Base-by-base conservation (phyloP, 176 grass and related monocot genomes). In the Areca catechu region DNA sequence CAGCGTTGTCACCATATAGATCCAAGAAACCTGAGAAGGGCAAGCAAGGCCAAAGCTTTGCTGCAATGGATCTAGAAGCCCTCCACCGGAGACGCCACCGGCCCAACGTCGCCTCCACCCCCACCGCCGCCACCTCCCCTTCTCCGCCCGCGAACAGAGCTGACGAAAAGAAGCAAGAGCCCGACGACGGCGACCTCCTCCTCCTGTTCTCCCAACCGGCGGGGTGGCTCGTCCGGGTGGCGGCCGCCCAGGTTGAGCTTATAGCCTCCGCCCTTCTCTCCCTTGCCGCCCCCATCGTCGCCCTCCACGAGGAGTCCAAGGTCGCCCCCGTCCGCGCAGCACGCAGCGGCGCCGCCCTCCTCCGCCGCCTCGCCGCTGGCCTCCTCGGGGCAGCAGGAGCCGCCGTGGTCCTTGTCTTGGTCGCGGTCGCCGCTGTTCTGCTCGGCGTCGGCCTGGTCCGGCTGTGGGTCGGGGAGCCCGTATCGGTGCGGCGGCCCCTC, bases 381-480 rank as follows among this genome's bases (percentile, higher is more conserved):
- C 27, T 76, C 30, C 60, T 71, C 0, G 72, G 54, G 17, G 79
- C 79, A 5, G 28, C 70, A 22, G 61, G 55, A 56, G 72, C 66
- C 5, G 3, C 58, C 4, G 49, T 48, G 19, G 57, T 82, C 54
- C 72, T 82, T 1, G 22, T 82, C 5, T 54, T 27, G 2, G 7
- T 76, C 15, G 27, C 66, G 60, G 1, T 76, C 3, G 52, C 71
- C 21, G 62, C 79, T 5, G 20, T 82, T 12, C 19, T 82, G 16
- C 56, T 76, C 28, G 72, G 72, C 17, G 60, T 82, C 30, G n/a
- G 48, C 4, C 22, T 76, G 56, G 72, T 76, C 18, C 62, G 67
- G 48, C 21, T 82, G 61, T 82, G 59, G 66, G 66, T 61, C 14
- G 79, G 76, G 55, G 72, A 82, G 54, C 79, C 72, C 9, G 60